These are phyloP conservation scores for Penicillium arizonense DNA, from an alignment of 495 filamentous ascomycete species.

Conservation along the genomic window DNA sequence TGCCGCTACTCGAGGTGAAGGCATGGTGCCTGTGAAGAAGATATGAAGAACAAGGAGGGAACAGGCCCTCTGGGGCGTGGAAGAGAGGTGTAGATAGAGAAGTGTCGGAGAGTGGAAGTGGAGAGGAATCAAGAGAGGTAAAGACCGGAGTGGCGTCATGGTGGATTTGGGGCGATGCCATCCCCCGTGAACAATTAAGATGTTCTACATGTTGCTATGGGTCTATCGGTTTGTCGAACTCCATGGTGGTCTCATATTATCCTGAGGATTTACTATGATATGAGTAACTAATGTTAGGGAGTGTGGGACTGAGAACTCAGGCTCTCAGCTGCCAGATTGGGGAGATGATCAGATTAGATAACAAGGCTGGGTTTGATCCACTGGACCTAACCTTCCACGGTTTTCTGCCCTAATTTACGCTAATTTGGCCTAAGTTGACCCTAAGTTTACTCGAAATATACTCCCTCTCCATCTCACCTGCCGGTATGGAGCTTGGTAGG, in stretches of 20 bases:
- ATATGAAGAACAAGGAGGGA: not conserved
- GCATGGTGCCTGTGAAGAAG: constrained; percentile 7
- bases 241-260: not conserved
- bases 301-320: too few relatives aligned
- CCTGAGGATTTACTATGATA: not conserved
- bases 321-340: not conserved
- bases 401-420: too few relatives aligned
- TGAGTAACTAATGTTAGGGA: not conserved
- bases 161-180: not conserved
- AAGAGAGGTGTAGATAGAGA: not conserved
- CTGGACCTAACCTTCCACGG: not conserved
- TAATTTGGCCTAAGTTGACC: too few relatives aligned
- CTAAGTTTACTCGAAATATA: too few relatives aligned
- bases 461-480: too few relatives aligned
- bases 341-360: constrained; percentile 34
- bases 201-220: too few relatives aligned
- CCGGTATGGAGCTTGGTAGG: too few relatives aligned
- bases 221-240: too few relatives aligned
- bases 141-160: constrained; percentile 20
- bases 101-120: constrained; percentile 10
- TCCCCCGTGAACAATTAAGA: not conserved
- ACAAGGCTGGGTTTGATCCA: not conserved
- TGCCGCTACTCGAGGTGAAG: constrained; percentile 8
- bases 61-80: not conserved
- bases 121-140: constrained; percentile 12